A percentile compares a stretch with the other conserved stretches of the same genome.
These are phyloP conservation scores for Gigaspora rosea DNA, from an alignment of 192 early-diverging fungal genomes.

Conservation along the genomic window DNA sequence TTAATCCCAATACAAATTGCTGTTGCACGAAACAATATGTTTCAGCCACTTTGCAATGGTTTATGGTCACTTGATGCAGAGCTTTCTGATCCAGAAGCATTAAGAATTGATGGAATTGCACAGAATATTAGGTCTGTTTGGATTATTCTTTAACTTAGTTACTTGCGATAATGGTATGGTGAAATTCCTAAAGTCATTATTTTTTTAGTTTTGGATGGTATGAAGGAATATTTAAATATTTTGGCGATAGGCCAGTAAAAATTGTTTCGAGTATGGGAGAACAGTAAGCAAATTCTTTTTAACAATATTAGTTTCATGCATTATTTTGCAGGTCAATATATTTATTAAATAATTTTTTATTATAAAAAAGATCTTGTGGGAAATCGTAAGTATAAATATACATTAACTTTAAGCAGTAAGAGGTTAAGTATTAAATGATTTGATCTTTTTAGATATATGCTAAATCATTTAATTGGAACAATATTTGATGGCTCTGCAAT, in stretches of 20 bases:
- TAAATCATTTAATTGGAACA: slow-evolving; percentile 28
- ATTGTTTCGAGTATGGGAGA: slow-evolving; percentile 34
- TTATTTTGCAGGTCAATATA: too few relatives aligned
- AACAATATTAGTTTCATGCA: too few relatives aligned
- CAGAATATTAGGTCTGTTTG: not conserved
- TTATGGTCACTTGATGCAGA: not conserved
- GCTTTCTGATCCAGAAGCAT: not conserved
- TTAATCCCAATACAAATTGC: slow-evolving; percentile 27
- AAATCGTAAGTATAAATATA: not conserved
- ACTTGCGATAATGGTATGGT: too few relatives aligned
- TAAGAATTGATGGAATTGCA: not conserved
- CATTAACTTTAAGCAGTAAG: too few relatives aligned
- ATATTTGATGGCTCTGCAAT: slow-evolving; percentile 29
- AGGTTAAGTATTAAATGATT: too few relatives aligned
- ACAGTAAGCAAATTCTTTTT: not conserved
- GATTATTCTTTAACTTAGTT: too few relatives aligned
- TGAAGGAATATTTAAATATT: slow-evolving; percentile 27
- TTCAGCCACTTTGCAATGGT: slow-evolving; percentile 7
- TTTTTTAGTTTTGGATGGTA: slow-evolving; percentile 9
- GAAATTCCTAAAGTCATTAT: too few relatives aligned
- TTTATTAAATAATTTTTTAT: too few relatives aligned
- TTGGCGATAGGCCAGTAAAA: slow-evolving; percentile 19
- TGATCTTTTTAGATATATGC: slow-evolving; percentile 2
- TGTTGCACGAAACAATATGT: slow-evolving; percentile 18
- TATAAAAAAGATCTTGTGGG: not conserved